Base-by-base conservation (phyloP, 2,329 filamentous ascomycete species). In the Fusarium pseudocircinatum region DNA sequence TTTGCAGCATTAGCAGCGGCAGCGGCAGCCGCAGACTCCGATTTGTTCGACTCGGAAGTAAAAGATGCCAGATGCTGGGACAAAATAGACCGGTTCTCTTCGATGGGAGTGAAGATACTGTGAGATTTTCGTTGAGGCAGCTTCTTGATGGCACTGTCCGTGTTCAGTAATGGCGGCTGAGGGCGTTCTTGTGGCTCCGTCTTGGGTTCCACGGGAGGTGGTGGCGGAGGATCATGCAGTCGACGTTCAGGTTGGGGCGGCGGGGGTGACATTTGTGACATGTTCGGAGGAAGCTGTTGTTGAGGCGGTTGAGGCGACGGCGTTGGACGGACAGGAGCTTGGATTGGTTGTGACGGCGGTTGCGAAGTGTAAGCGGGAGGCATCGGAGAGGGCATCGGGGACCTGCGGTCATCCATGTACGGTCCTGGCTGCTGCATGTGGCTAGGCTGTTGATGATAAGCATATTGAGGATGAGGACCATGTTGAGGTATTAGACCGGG, bases 91-190 rank as follows among this genome's bases (percentile, higher is more conserved):
- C 94, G 90, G 77, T 93, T 95, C 80, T 97, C 95, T 78, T 98
- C 96, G 71, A 99, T 97, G 1, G 96, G 96, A 0, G 96, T 99
- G 80, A 98, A 98, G 67, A 99, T 98, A 81, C 95, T 98, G 80
- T 95, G 92, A 28, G 92, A 92, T 81, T 95, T 95, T 39, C 93
- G 91, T 78, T 92, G 93, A 5, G 92, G 91, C 72, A 93, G 84
- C 75, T 89, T 90, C 81, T 89, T 89, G 70, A 90, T 87, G 24
- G 84, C 84, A 40, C 82, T 82, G 54, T 85, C 85, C 11, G 85
- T 89, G 74, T 88, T 88, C 59, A 88, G 79, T 47, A 87, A 77
- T 14, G 83, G 87, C 39, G 84, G 83, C 67, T 85, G 82, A 7
- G 83, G 82, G 40, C 85, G 82, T 22, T 87, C 84, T 28, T 85